These are phyloP conservation scores for Setaria italica DNA, from an alignment of 202 grass and related monocot species.

Conservation along the genomic window DNA sequence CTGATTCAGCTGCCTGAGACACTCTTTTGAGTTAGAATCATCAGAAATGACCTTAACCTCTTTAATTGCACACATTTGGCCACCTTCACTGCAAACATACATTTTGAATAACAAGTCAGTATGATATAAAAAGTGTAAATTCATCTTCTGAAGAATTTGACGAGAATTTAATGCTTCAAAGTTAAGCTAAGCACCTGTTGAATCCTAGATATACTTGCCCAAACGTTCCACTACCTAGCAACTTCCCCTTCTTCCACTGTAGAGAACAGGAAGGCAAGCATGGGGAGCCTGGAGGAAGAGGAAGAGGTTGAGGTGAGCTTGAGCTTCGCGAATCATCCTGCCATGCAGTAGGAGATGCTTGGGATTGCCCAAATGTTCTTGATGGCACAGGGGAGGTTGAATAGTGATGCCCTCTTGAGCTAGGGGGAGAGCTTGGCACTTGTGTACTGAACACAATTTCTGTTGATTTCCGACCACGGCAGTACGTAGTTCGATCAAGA, in stretches of 20 bases:
- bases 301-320: slow-evolving; percentile 76
- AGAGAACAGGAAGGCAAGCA: slow-evolving; percentile 56
- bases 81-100: slow-evolving; percentile 71
- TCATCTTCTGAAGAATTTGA: not conserved
- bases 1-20: slow-evolving; percentile 92
- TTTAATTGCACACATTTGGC: slow-evolving; percentile 98
- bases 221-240: slow-evolving; percentile 97
- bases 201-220: slow-evolving; percentile 97
- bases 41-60: slow-evolving; percentile 98
- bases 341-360: slow-evolving; percentile 56
- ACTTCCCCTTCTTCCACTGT: slow-evolving; percentile 94
- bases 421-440: slow-evolving; percentile 46
- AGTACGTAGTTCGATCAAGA: slow-evolving; percentile 50
- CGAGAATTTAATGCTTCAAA: slow-evolving; percentile 19
- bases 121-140: not conserved
- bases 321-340: slow-evolving; percentile 68
- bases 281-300: slow-evolving; percentile 73
- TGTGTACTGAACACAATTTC: slow-evolving; percentile 62
- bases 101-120: slow-evolving; percentile 41
- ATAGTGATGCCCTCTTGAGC: slow-evolving; percentile 45
- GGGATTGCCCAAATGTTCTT: slow-evolving; percentile 60
- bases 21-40: slow-evolving; percentile 97
- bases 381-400: slow-evolving; percentile 61
- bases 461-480: slow-evolving; percentile 57
- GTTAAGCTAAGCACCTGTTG: slow-evolving; percentile 69